Conservation (phyloP, 441 rosid genomes). For the Corymbia calophylla region DNA sequence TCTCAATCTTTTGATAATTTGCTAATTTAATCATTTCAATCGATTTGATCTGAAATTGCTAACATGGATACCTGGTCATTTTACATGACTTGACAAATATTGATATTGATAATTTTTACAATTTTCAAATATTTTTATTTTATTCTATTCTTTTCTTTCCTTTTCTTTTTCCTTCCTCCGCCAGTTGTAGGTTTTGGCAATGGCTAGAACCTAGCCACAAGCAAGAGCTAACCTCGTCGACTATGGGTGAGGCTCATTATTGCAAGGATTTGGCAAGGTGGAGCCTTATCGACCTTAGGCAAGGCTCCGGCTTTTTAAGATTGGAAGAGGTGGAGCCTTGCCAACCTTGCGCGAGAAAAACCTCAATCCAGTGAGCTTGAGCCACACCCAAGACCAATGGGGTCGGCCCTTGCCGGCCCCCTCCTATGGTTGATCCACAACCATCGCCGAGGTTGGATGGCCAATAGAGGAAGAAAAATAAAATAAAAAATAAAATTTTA, state of each 20-base stretch:
- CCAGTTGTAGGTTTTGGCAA: accelerated
- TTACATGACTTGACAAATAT: accelerated
- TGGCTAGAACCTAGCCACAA: accelerated
- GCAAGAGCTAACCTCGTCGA: neutral
- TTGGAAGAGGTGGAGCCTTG: neutral
- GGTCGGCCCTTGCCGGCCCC: neutral
- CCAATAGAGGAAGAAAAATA: neutral
- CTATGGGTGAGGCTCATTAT: no score
- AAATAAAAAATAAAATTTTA: no score
- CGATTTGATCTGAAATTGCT: no score
- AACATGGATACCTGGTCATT: accelerated
- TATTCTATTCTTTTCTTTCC: neutral
- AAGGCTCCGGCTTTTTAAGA: neutral
- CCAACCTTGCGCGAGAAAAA: neutral
- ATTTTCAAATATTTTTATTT: no score
- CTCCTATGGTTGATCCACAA: neutral
- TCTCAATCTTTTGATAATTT: neutral
- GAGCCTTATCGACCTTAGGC: neutral
- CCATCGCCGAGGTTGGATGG: neutral
- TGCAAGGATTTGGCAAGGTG: no score
- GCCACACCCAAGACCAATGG: neutral
- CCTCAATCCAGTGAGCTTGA: neutral
- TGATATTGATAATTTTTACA: no score
- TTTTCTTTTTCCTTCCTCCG: neutral
- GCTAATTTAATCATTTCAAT: no score